phyloP scores from a whole-genome alignment of 805 yeast species.

The Millerozyma acaciae region DNA sequence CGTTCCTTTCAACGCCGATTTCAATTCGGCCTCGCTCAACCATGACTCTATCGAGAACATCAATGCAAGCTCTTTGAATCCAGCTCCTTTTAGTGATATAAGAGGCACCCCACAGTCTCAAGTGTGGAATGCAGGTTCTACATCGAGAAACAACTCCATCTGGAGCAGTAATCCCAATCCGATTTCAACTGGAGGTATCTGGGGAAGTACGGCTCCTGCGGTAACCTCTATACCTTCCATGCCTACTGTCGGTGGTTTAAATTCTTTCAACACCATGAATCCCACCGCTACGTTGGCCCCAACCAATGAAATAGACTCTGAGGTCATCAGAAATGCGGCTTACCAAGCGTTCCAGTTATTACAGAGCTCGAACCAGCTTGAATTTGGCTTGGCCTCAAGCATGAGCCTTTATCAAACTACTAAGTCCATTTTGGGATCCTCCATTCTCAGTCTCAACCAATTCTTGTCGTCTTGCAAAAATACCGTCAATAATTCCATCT shows the following conservation, averaged over 20 bases:
- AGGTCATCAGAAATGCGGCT: conserved; percentile 40
- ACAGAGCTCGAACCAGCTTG: conserved; percentile 32
- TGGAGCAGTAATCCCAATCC: conserved; percentile 21
- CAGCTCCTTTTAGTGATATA: conserved; percentile 5
- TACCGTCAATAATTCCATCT: conserved; percentile 18
- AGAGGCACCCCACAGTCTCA: conserved; percentile 3
- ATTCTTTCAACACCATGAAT: background rate
- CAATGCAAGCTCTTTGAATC: background rate
- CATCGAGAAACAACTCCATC: conserved; percentile 25
- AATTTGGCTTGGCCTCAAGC: conserved; percentile 34
- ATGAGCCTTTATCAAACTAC: conserved; percentile 30
- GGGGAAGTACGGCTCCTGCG: conserved; percentile 7
- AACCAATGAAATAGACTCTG: conserved; percentile 18
- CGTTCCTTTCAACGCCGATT: conserved; percentile 5
- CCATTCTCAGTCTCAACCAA: conserved; percentile 26
- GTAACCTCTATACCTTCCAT: no score
- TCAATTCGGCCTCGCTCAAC: background rate
- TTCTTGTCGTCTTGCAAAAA: conserved; percentile 25
- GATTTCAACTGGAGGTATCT: conserved; percentile 6
- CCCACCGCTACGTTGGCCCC: conserved; percentile 1
- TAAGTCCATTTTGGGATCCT: conserved; percentile 24
- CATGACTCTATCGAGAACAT: background rate
- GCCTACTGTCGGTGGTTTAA: conserved; percentile 8
- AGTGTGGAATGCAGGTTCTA: conserved; percentile 13
- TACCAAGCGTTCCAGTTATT: conserved; percentile 36